Percentiles rank a stretch among this genome's conserved stretches.
These are phyloP conservation scores for Boletus vermiculosoides DNA, from an alignment of 768 basidiomycete genomes.

Conservation along the genomic window DNA sequence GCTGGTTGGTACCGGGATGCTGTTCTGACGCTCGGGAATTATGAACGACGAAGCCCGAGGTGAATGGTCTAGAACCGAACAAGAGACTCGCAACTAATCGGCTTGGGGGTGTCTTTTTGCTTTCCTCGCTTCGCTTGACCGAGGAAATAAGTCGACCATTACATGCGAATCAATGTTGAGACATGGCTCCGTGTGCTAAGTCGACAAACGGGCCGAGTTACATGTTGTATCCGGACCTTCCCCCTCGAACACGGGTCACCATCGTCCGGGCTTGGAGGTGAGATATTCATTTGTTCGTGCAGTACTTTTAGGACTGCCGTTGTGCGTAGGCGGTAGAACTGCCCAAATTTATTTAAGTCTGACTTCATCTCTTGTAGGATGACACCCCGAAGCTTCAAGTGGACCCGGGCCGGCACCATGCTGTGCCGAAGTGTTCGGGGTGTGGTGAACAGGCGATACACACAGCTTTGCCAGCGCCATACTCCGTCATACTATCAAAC, in stretches of 20 bases:
- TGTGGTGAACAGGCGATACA: not conserved
- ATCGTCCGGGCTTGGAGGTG: not conserved
- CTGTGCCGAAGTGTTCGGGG: not conserved
- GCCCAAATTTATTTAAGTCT: not conserved
- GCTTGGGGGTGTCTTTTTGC: too few relatives aligned
- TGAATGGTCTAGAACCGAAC: not conserved
- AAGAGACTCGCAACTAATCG: not conserved
- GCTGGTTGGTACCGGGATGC: not conserved
- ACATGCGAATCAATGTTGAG: not conserved
- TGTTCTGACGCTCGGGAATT: not conserved
- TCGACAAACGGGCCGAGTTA: too few relatives aligned
- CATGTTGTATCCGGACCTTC: not conserved
- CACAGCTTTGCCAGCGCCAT: not conserved
- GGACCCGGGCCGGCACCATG: not conserved
- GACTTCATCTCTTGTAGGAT: not conserved
- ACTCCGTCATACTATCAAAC: not conserved
- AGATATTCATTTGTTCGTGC: not conserved
- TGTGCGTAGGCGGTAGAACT: too few relatives aligned
- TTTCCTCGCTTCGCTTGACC: not conserved
- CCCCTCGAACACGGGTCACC: not conserved
- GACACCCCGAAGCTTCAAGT: not conserved
- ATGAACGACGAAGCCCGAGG: not conserved
- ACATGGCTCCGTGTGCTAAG: not conserved
- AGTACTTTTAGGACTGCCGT: not conserved
- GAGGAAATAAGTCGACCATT: not conserved